A percentile compares a stretch with the other conserved stretches of the same genome.
Conservation (phyloP, 2,329 filamentous ascomycete species). For the Arachnomyces sp. region DNA sequence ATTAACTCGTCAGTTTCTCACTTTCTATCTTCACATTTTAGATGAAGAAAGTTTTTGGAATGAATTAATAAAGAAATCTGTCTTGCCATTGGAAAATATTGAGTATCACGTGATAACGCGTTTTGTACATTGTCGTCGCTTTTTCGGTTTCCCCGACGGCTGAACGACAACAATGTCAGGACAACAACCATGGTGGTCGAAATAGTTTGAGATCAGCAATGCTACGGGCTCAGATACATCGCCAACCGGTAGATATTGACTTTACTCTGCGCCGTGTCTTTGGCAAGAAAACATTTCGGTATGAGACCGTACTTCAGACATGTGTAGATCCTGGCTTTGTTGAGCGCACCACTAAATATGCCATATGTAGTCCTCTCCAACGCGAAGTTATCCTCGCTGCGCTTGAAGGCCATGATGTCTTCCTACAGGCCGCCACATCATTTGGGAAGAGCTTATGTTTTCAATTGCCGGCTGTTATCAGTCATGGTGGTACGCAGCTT, state of each 20-base stretch:
- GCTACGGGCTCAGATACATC: conserved; percentile 17
- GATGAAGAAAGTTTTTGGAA: too few species aligned
- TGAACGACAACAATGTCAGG: too few species aligned
- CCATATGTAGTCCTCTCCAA: conserved; percentile 61
- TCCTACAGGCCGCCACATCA: conserved; percentile 66
- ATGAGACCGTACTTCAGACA: conserved; percentile 11
- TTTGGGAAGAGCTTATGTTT: conserved; percentile 94
- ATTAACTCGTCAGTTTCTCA: too few species aligned
- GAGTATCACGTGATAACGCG: conserved; percentile 22
- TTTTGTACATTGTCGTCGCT: conserved; percentile 2
- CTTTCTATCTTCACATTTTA: too few species aligned
- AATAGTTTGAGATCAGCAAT: conserved; percentile 19
- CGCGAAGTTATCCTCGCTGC: conserved; percentile 80
- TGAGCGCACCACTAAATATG: background rate
- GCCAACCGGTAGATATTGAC: conserved; percentile 53
- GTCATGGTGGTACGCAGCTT: conserved; percentile 64
- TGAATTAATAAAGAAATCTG: too few species aligned
- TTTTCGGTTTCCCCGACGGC: conserved; percentile 11
- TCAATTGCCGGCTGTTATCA: conserved; percentile 80
- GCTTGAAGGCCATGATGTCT: conserved; percentile 79
- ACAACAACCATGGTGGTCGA: background rate
- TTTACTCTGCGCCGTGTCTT: conserved; percentile 69
- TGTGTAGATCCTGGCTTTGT: background rate
- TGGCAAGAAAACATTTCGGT: conserved; percentile 67
- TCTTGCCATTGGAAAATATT: too few species aligned